phyloP scores from a whole-genome alignment of 2,329 filamentous ascomycete species.

The Pyricularia pennisetigena region DNA sequence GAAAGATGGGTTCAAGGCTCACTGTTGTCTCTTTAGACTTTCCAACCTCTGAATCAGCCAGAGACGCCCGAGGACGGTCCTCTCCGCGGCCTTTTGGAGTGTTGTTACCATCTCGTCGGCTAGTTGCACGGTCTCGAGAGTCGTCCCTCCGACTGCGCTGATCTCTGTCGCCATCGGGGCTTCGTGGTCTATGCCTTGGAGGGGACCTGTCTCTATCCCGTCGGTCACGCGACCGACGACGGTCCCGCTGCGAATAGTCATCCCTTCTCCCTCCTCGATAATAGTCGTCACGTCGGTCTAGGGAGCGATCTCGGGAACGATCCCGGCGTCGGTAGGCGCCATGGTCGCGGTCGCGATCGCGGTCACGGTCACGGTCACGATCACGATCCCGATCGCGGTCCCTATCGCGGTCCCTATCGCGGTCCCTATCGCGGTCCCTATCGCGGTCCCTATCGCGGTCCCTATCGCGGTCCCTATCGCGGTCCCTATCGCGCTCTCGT shows the following conservation, averaged over 20 bases:
- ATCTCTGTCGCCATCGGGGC: constrained; percentile 55
- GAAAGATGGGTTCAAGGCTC: background rate
- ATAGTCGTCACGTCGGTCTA: constrained; percentile 56
- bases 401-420: constrained; percentile 15
- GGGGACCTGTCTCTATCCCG: constrained; percentile 49
- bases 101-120: constrained; percentile 58
- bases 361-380: constrained; percentile 6
- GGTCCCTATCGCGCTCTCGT: constrained; percentile 7
- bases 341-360: constrained; percentile 37
- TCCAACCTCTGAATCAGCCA: constrained; percentile 50
- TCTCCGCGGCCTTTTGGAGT: constrained; percentile 27
- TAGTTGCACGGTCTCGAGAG: constrained; percentile 52
- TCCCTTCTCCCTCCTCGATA: constrained; percentile 54
- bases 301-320: constrained; percentile 62
- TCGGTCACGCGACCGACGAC: constrained; percentile 54
- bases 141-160: constrained; percentile 62
- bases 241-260: constrained; percentile 38
- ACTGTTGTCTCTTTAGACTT: constrained; percentile 26
- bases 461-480: constrained; percentile 34
- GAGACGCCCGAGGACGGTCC: constrained; percentile 46
- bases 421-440: constrained; percentile 41
- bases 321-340: constrained; percentile 57
- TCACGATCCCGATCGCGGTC: constrained; percentile 34
- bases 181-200: constrained; percentile 46
- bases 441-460: constrained; percentile 17